These are phyloP conservation scores for Flaveria sonorensis DNA, from an alignment of 129 eudicot species.

Conservation along the genomic window DNA sequence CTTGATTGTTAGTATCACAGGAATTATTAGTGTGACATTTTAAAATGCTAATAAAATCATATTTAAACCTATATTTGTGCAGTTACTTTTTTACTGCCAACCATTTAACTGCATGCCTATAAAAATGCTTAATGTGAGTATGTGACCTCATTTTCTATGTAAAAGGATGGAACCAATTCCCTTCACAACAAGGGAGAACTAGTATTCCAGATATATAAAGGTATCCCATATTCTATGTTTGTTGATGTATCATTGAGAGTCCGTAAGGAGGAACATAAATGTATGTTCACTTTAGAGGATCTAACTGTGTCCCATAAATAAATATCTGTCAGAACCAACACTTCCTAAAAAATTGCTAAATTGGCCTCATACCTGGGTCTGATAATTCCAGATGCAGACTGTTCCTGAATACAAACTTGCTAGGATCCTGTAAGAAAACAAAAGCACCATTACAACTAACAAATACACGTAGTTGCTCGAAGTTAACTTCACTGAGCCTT, in stretches of 20 bases:
- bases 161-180: background rate
- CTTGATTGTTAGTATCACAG: background rate
- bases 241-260: conserved; percentile 11
- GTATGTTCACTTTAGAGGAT: conserved; percentile 17
- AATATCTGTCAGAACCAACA: conserved; percentile 8
- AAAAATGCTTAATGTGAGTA: conserved; percentile 9
- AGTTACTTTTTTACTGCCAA: conserved; percentile 10
- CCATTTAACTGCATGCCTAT: conserved; percentile 7
- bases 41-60: background rate
- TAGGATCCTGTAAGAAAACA: conserved; percentile 55
- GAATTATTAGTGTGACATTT: conserved; percentile 7
- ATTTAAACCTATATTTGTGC: background rate
- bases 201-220: conserved; percentile 13
- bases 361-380: conserved; percentile 60
- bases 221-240: conserved; percentile 7
- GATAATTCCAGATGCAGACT: conserved; percentile 87
- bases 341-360: conserved; percentile 17
- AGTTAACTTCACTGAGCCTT: background rate
- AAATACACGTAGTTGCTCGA: background rate
- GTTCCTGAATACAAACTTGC: conserved; percentile 90
- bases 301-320: background rate
- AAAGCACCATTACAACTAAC: conserved; percentile 10
- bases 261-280: background rate
- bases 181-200: background rate
- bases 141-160: conserved; percentile 4